Evolutionary conservation across 768 basidiomycete species (phyloP), one percentile per base, ranked within the genome.

Genomic region (Podaxis mareebaensis): DNA sequence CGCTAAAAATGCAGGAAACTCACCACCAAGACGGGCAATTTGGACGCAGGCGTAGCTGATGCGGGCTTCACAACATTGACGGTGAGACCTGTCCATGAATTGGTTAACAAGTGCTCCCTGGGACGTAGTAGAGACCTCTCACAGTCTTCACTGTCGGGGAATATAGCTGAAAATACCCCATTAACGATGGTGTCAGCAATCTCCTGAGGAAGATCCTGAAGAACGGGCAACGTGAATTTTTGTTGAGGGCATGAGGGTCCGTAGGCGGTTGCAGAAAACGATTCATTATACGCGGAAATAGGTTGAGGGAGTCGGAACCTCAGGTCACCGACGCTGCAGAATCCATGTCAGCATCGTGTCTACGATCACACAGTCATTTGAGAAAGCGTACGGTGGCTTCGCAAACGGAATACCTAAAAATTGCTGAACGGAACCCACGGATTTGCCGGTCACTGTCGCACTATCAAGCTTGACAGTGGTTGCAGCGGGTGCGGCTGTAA

Each of bases 321-420:
- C 26, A 78, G 72, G 61, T 77, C 66, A 12, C 78, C 76, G n/a
- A 76, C 68, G 7, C 77, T 79, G 48, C 36, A 42, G 5, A 22
- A 46, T 17, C 3, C 20, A 20, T 46, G 54, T n/a, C 22, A 28
- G 48, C 13, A 68, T 56, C 38, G 48, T 26, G 44, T 20, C 33
- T 33, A 2, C 3, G 33, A 15, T 4, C 1, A 65, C 30, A 11
- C 3, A 63, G 38, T 39, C 20, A 2, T 24, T 53, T 8, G 13
- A 30, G 33, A 13, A 62, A 0, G 69, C 81, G 65, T 64, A 87
- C 85, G 84, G 83, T 24, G 85, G 81, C 68, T 79, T 65, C 13
- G 83, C 85, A 60, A 82, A 87, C 1, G 85, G 85, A 42, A 87
- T 83, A 2, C 85, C 84, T 2, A 83, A 70, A 67, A 82, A 86